Evolutionary conservation across 2,329 filamentous ascomycete genomes (phyloP).

Genomic region (Microsporum canis): DNA sequence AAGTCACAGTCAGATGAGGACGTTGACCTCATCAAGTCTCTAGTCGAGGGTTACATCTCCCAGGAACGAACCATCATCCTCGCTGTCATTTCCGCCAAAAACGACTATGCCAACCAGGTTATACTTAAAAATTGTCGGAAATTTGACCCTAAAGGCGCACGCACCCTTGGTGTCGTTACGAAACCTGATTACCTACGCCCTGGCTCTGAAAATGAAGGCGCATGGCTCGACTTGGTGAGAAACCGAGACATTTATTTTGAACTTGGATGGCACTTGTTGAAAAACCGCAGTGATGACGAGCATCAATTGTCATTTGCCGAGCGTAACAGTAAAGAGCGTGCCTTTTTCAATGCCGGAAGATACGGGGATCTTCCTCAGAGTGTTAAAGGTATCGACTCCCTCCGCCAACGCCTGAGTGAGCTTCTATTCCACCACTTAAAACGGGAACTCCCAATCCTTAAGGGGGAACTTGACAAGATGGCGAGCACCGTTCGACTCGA

Average conservation of each 20-base stretch:
- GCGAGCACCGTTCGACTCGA: not conserved
- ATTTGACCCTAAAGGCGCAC: constrained; percentile 18
- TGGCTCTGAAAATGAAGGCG: constrained; percentile 19
- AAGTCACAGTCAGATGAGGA: constrained; percentile 13
- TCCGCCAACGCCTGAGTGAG: constrained; percentile 4
- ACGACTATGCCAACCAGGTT: constrained; percentile 46
- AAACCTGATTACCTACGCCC: constrained; percentile 21
- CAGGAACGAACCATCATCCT: constrained; percentile 48
- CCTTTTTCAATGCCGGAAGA: constrained; percentile 4
- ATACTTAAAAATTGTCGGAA: constrained; percentile 35
- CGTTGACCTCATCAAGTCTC: constrained; percentile 12
- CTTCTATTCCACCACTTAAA: constrained; percentile 21
- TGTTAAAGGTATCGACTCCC: constrained; percentile 5
- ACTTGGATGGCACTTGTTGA: constrained; percentile 23
- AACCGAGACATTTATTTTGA: constrained; percentile 19
- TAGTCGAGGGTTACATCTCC: constrained; percentile 42
- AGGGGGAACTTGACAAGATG: constrained; percentile 15
- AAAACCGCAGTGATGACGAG: constrained; percentile 13
- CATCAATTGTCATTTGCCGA: not conserved
- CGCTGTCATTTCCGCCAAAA: constrained; percentile 41
- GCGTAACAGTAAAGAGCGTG: constrained; percentile 4
- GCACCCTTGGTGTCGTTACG: constrained; percentile 26
- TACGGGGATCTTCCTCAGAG: constrained; percentile 2
- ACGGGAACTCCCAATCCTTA: constrained; percentile 18
- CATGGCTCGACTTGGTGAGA: constrained; percentile 17